Evolutionary conservation across 2,329 filamentous ascomycete species (phyloP).

Genomic region (Ophiostoma australiae): DNA sequence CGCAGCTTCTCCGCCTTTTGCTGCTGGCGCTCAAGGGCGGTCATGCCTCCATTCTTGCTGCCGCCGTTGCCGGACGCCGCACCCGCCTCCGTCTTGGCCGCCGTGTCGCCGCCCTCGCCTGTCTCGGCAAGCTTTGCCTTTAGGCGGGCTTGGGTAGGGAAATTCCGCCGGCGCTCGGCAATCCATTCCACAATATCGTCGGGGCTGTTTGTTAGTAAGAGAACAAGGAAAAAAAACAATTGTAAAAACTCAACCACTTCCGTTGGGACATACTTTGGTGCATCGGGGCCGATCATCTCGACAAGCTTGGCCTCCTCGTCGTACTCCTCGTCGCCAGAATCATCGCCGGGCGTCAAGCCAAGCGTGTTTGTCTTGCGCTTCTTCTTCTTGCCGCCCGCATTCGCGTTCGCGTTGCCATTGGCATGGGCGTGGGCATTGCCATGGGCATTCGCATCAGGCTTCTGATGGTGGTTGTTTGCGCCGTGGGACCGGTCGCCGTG

Average conservation of each 20-base stretch:
- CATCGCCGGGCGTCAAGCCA: constrained; percentile 63
- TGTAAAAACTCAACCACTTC: not conserved
- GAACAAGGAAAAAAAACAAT: not conserved
- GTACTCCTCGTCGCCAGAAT: constrained; percentile 62
- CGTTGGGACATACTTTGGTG: constrained; percentile 45
- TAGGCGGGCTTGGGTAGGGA: constrained; percentile 69
- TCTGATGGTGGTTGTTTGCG: constrained; percentile 39
- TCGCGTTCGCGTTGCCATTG: constrained; percentile 22
- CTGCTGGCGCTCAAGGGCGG: constrained; percentile 51
- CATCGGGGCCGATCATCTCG: constrained; percentile 52
- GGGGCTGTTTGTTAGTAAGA: constrained; percentile 38
- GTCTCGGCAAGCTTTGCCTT: constrained; percentile 52
- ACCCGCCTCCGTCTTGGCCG: constrained; percentile 52
- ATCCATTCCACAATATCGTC: constrained; percentile 76
- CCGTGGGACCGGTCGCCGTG: not conserved
- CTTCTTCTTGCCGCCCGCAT: constrained; percentile 58
- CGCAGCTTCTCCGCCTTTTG: constrained; percentile 57
- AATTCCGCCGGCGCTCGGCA: constrained; percentile 72
- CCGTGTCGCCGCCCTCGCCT: constrained; percentile 44
- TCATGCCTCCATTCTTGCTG: constrained; percentile 29
- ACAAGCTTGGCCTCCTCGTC: constrained; percentile 62
- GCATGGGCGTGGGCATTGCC: too few species aligned
- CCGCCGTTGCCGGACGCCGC: not conserved
- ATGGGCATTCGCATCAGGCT: constrained; percentile 42
- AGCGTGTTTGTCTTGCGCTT: constrained; percentile 68